A percentile compares a stretch with the other conserved stretches of the same genome.
Evolutionary conservation across 495 filamentous ascomycete species (phyloP).

Genomic region (Echria macrotheca): DNA sequence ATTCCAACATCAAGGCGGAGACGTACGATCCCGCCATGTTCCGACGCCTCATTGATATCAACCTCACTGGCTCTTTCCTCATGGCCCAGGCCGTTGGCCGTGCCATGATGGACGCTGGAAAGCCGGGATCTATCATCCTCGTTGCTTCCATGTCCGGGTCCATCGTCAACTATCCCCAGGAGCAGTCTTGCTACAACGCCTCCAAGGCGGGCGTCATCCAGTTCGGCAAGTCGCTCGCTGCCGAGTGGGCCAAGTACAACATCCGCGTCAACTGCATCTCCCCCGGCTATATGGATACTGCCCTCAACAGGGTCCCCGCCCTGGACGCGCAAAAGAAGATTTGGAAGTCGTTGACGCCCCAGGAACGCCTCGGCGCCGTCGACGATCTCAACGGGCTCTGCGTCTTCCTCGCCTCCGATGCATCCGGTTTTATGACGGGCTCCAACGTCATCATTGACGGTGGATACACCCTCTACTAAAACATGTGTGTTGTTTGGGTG

Average conservation of each 20-base stretch:
- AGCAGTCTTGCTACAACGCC: conserved; percentile 73
- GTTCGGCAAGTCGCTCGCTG: conserved; percentile 68
- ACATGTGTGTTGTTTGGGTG: background rate
- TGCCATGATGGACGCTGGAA: conserved; percentile 58
- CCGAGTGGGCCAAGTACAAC: conserved; percentile 70
- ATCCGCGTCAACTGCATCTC: conserved; percentile 77
- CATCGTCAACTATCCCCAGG: conserved; percentile 75
- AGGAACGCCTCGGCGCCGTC: conserved; percentile 62
- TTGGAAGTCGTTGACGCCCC: conserved; percentile 71
- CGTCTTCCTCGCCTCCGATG: conserved; percentile 70
- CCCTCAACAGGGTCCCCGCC: conserved; percentile 64
- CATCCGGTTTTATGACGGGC: conserved; percentile 73
- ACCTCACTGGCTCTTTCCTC: conserved; percentile 67
- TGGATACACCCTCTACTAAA: conserved; percentile 46
- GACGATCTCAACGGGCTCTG: conserved; percentile 76
- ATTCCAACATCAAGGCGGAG: conserved; percentile 53
- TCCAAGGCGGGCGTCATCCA: conserved; percentile 76
- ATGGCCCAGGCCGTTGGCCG: conserved; percentile 59
- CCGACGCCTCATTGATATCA: conserved; percentile 69
- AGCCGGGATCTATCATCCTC: conserved; percentile 66
- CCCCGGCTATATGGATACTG: conserved; percentile 78
- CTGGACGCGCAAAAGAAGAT: conserved; percentile 72
- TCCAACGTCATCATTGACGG: conserved; percentile 71
- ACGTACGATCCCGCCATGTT: conserved; percentile 60
- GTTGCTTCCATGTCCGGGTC: conserved; percentile 73